Percentiles rank a stretch among this genome's conserved stretches.
phyloP scores from a whole-genome alignment of 208 protist genomes.

The Kentomonas sorsogonicus region DNA sequence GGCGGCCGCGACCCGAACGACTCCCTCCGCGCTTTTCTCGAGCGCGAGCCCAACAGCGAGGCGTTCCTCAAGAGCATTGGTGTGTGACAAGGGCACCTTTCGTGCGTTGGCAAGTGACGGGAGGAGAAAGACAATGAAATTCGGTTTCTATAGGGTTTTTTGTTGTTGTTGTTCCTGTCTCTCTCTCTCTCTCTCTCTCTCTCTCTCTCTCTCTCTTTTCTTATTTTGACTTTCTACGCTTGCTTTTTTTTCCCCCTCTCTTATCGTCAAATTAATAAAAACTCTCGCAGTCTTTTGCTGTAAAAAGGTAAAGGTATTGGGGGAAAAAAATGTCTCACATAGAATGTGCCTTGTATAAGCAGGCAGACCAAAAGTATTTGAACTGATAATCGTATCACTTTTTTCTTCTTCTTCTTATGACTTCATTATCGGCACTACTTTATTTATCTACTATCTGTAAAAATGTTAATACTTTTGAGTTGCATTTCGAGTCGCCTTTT shows the following conservation, averaged over 20 bases:
- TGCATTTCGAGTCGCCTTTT: background rate
- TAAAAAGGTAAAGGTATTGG: background rate
- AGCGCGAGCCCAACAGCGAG: constrained; percentile 71
- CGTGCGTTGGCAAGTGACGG: background rate
- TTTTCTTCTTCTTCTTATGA: background rate
- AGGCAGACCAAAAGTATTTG: background rate
- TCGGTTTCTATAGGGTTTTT: too few relatives aligned
- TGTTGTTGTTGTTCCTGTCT: too few relatives aligned
- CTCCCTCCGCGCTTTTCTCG: constrained; percentile 73
- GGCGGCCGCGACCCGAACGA: constrained; percentile 71
- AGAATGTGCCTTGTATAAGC: background rate
- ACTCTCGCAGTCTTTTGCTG: background rate
- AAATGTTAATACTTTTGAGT: background rate
- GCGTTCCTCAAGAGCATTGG: constrained; percentile 74
- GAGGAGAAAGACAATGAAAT: background rate
- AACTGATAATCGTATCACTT: background rate
- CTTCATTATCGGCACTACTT: constrained; percentile 10
- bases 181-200: too few relatives aligned
- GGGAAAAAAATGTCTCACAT: background rate
- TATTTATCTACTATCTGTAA: constrained; percentile 9
- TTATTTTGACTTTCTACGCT: background rate
- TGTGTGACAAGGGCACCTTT: constrained; percentile 19
- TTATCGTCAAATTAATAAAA: background rate
- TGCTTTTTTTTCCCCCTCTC: background rate
- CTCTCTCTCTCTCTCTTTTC: background rate